These are phyloP conservation scores for Zasmidium cellare DNA, from an alignment of 2,329 filamentous ascomycete species.

Conservation along the genomic window DNA sequence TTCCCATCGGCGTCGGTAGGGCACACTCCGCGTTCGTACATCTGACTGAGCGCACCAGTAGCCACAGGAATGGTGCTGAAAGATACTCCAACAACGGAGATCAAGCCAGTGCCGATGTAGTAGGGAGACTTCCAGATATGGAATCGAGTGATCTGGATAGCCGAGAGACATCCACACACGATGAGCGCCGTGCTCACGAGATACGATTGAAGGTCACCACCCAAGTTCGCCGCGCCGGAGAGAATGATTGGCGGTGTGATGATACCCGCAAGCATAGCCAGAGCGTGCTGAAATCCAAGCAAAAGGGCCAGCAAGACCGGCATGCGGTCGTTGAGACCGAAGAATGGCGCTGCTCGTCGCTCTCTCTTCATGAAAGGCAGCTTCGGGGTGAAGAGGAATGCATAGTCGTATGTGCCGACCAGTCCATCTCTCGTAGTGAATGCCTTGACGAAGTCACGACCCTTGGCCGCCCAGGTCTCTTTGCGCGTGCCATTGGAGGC, in stretches of 20 bases:
- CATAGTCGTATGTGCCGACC: constrained; percentile 87
- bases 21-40: constrained; percentile 74
- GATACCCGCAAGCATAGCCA: constrained; percentile 68
- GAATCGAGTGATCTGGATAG: constrained; percentile 75
- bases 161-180: constrained; percentile 72
- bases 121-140: constrained; percentile 72
- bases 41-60: constrained; percentile 69
- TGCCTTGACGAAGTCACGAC: constrained; percentile 42
- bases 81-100: constrained; percentile 77
- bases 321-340: constrained; percentile 78
- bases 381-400: constrained; percentile 77
- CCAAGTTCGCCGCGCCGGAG: constrained; percentile 64
- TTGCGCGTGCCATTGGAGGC: constrained; percentile 41
- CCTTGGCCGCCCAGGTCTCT: constrained; percentile 43
- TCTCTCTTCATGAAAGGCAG: constrained; percentile 75
- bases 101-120: constrained; percentile 74
- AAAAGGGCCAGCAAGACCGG: constrained; percentile 72
- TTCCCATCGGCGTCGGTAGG: constrained; percentile 61
- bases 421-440: constrained; percentile 64
- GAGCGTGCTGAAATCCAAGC: constrained; percentile 75
- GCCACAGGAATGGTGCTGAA: constrained; percentile 76
- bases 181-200: constrained; percentile 77
- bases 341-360: constrained; percentile 69
- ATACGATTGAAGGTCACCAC: constrained; percentile 65
- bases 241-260: constrained; percentile 80